Conservation (phyloP, 1,284 basidiomycete species). For the Cerioporus squamosus region DNA sequence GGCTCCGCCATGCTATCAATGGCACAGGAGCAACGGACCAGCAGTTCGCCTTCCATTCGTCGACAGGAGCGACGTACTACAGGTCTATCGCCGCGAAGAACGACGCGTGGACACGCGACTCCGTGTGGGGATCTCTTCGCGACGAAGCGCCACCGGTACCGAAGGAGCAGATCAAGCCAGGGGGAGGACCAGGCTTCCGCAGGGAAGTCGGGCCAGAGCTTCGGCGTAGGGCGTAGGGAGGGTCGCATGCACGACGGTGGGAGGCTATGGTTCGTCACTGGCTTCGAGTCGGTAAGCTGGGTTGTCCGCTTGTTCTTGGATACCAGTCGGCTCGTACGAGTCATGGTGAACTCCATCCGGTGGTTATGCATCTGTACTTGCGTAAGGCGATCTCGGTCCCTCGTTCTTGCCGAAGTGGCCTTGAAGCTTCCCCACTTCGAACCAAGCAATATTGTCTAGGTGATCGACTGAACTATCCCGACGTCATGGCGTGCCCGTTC, state of each 20-base stretch:
- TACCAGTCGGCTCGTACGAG: not conserved
- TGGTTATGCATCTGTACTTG: no score
- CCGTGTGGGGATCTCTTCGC: conserved; percentile 41
- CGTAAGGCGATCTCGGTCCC: no score
- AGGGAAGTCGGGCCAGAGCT: not conserved
- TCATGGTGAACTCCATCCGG: no score
- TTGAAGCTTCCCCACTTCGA: no score
- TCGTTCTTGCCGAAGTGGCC: no score
- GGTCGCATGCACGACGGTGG: not conserved
- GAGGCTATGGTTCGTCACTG: not conserved
- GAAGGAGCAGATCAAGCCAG: conserved; percentile 36
- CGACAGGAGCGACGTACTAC: conserved; percentile 39
- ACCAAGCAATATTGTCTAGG: no score
- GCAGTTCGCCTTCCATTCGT: conserved; percentile 39
- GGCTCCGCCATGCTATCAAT: conserved; percentile 42
- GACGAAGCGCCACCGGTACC: conserved; percentile 39
- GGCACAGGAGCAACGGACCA: conserved; percentile 42
- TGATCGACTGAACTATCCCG: no score
- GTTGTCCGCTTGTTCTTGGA: not conserved
- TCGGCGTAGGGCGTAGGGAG: conserved; percentile 1
- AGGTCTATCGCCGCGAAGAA: conserved; percentile 40
- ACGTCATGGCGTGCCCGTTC: no score
- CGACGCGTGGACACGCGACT: conserved; percentile 42
- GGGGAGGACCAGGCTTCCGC: conserved; percentile 40
- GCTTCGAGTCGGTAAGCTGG: not conserved